A percentile compares a stretch with the other conserved stretches of the same genome.
phyloP scores from a whole-genome alignment of 257 asterid species.

The Solanum sitiens region DNA sequence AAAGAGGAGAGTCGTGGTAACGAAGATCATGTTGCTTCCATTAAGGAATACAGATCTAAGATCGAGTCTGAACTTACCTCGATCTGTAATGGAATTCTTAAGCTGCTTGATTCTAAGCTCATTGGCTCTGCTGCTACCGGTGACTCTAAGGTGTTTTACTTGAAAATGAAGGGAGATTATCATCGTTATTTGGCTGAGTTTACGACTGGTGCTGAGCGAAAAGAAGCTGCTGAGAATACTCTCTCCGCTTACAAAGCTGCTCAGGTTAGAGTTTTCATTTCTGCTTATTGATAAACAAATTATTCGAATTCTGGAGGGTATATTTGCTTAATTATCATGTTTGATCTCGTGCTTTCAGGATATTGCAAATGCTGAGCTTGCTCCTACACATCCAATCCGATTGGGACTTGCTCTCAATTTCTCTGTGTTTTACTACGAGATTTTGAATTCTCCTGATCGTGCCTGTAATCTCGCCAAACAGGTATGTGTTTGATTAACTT shows the following conservation, averaged over 20 bases:
- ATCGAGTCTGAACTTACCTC: slow-evolving; percentile 60
- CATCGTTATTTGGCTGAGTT: slow-evolving; percentile 84
- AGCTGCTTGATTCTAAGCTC: slow-evolving; percentile 64
- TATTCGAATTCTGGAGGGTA: background rate
- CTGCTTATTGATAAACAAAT: background rate
- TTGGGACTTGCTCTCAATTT: slow-evolving; percentile 85
- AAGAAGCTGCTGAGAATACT: slow-evolving; percentile 88
- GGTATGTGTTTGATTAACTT: slow-evolving; percentile 9
- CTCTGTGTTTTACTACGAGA: slow-evolving; percentile 84
- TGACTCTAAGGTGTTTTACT: slow-evolving; percentile 76
- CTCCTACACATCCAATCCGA: slow-evolving; percentile 85
- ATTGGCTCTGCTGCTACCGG: slow-evolving; percentile 53
- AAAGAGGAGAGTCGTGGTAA: slow-evolving; percentile 84
- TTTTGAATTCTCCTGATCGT: slow-evolving; percentile 74
- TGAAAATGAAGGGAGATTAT: slow-evolving; percentile 92
- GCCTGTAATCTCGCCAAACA: slow-evolving; percentile 86
- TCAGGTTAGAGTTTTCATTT: slow-evolving; percentile 36
- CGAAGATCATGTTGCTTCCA: slow-evolving; percentile 62
- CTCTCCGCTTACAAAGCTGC: slow-evolving; percentile 82
- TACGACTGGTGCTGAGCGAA: slow-evolving; percentile 57
- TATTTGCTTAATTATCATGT: background rate
- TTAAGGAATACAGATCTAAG: slow-evolving; percentile 71
- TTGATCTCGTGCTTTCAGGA: slow-evolving; percentile 28
- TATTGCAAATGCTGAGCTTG: slow-evolving; percentile 67
- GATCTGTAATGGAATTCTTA: slow-evolving; percentile 71